These are phyloP conservation scores for Cercophora samala DNA, from an alignment of 495 filamentous ascomycete genomes.

Conservation along the genomic window DNA sequence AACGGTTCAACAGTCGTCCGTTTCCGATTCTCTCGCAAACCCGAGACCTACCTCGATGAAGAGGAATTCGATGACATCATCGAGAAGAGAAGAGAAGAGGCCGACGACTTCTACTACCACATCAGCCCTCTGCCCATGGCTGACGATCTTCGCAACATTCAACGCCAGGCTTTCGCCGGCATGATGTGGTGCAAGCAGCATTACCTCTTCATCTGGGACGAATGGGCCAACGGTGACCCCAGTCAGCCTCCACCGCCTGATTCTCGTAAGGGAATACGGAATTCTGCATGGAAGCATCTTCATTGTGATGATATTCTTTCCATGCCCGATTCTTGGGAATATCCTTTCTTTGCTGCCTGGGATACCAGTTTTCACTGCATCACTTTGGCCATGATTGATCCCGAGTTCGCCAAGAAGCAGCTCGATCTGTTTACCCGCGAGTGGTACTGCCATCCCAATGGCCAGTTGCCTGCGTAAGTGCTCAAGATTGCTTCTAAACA, in stretches of 20 bases:
- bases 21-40: constrained; percentile 75
- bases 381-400: constrained; percentile 92
- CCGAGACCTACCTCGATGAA: constrained; percentile 78
- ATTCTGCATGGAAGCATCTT: constrained; percentile 88
- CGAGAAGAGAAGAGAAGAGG: constrained; percentile 77
- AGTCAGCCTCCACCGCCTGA: constrained; percentile 75
- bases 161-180: constrained; percentile 86
- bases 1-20: constrained; percentile 63
- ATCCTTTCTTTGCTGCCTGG: constrained; percentile 98
- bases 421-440: constrained; percentile 91
- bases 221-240: constrained; percentile 85
- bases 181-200: constrained; percentile 99
- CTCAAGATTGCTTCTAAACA: not conserved
- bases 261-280: constrained; percentile 75
- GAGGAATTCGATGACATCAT: constrained; percentile 89
- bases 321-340: constrained; percentile 98
- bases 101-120: constrained; percentile 91
- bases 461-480: constrained; percentile 65
- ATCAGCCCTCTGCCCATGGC: constrained; percentile 93
- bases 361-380: constrained; percentile 97
- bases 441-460: constrained; percentile 99
- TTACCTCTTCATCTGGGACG: constrained; percentile 95
- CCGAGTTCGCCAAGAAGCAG: constrained; percentile 96
- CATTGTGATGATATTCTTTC: constrained; percentile 91
- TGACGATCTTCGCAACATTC: constrained; percentile 91